Evolutionary conservation across 1,284 basidiomycete genomes (phyloP).

Genomic region (Volvariella volvacea): DNA sequence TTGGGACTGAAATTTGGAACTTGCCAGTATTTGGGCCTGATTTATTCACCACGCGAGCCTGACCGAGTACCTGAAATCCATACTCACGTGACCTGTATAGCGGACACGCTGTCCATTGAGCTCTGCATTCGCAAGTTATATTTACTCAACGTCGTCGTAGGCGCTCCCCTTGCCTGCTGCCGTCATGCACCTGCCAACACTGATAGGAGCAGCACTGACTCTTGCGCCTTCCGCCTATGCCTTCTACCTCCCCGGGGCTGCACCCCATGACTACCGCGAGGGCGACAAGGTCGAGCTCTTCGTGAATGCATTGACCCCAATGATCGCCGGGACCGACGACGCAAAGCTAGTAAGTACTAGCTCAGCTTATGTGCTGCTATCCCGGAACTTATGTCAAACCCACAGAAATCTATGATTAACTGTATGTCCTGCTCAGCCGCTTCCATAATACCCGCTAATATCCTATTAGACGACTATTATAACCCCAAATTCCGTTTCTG

Average conservation of each 20-base stretch:
- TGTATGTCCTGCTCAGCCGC: constrained; percentile 38
- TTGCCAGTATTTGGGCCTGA: too few species aligned
- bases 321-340: constrained; percentile 62
- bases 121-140: too few species aligned
- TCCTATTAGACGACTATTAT: constrained; percentile 75
- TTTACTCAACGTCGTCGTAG: too few species aligned
- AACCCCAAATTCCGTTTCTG: constrained; percentile 86
- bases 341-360: constrained; percentile 68
- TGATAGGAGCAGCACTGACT: constrained; percentile 11
- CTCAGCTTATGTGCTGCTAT: constrained; percentile 7
- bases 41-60: too few species aligned
- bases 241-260: constrained; percentile 56
- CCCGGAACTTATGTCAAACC: constrained; percentile 1
- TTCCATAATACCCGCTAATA: not conserved
- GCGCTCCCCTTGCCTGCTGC: too few species aligned
- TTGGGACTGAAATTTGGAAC: too few species aligned
- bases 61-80: too few species aligned
- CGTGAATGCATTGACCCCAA: constrained; percentile 85
- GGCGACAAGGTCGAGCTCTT: constrained; percentile 74
- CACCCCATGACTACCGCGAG: constrained; percentile 69
- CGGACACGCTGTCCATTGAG: too few species aligned
- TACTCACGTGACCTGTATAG: too few species aligned
- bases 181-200: constrained; percentile 15
- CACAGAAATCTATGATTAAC: constrained; percentile 77
- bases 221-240: constrained; percentile 21